A percentile compares a stretch with the other conserved stretches of the same genome.
phyloP scores from a whole-genome alignment of 2,329 filamentous ascomycete genomes.

The Talaromyces marneffei region DNA sequence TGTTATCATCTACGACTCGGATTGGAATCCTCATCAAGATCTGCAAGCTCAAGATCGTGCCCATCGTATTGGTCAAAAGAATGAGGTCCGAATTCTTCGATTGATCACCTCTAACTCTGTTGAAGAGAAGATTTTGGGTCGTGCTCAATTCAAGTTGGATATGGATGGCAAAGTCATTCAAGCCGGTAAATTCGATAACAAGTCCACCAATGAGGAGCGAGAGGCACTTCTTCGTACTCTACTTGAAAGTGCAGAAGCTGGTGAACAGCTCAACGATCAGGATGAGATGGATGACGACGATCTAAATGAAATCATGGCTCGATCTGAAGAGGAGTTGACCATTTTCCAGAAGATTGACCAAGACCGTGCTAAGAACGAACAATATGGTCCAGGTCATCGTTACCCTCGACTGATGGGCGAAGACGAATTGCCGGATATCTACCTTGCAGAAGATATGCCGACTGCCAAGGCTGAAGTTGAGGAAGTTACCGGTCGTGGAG shows the following conservation, averaged over 20 bases:
- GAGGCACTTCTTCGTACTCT: conserved; percentile 93
- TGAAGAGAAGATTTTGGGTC: conserved; percentile 96
- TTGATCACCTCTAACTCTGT: conserved; percentile 96
- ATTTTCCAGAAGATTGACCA: conserved; percentile 80
- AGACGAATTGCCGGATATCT: conserved; percentile 86
- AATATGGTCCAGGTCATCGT: conserved; percentile 66
- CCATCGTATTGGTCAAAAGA: conserved; percentile 99
- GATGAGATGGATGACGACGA: conserved; percentile 99
- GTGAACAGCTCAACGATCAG: conserved; percentile 69
- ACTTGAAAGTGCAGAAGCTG: conserved; percentile 69
- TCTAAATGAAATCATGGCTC: conserved; percentile 87
- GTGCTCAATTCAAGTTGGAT: conserved; percentile 94
- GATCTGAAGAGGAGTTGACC: conserved; percentile 69
- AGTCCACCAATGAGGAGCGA: conserved; percentile 96
- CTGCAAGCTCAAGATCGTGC: conserved; percentile 98
- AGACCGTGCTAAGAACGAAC: conserved; percentile 59
- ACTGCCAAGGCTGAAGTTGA: conserved; percentile 67
- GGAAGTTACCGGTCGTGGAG: conserved; percentile 77
- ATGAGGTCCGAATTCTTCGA: conserved; percentile 92
- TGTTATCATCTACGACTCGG: conserved; percentile 98
- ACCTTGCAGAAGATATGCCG: conserved; percentile 78
- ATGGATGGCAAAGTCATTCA: conserved; percentile 99
- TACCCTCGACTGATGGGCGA: conserved; percentile 79
- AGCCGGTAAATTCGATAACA: conserved; percentile 98
- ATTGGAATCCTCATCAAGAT: conserved; percentile 99